These are phyloP conservation scores for Phycomyces nitens DNA, from an alignment of 192 early-diverging fungal genomes.

Conservation along the genomic window DNA sequence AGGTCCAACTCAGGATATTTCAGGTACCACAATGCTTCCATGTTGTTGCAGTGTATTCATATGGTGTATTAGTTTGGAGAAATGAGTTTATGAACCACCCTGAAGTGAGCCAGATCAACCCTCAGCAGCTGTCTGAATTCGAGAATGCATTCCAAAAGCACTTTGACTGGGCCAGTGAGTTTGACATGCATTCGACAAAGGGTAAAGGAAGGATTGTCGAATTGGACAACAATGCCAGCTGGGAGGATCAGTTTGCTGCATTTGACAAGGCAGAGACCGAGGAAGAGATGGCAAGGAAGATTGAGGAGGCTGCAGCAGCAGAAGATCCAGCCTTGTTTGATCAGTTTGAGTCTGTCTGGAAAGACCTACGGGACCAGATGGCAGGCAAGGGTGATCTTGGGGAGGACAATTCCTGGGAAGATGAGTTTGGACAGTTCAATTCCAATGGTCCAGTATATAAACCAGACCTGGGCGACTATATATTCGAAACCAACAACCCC, in stretches of 20 bases:
- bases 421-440: slow-evolving; percentile 47
- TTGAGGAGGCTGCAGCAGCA: slow-evolving; percentile 36
- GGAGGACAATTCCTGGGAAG: slow-evolving; percentile 41
- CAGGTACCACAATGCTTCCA: slow-evolving; percentile 4
- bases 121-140: slow-evolving; percentile 47
- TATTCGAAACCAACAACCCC: slow-evolving; percentile 79
- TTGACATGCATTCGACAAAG: slow-evolving; percentile 58
- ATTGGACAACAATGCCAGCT: slow-evolving; percentile 41
- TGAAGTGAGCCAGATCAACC: slow-evolving; percentile 24
- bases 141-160: slow-evolving; percentile 57
- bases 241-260: slow-evolving; percentile 61
- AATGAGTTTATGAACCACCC: slow-evolving; percentile 50
- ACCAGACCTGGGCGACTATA: slow-evolving; percentile 72
- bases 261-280: slow-evolving; percentile 30
- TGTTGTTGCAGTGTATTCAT: no score
- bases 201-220: slow-evolving; percentile 45
- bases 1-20: slow-evolving; percentile 10
- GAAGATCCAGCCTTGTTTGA: slow-evolving; percentile 37
- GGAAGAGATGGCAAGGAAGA: slow-evolving; percentile 38
- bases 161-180: slow-evolving; percentile 78
- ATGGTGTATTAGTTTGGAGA: slow-evolving; percentile 41
- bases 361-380: slow-evolving; percentile 39
- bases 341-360: slow-evolving; percentile 51
- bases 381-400: not conserved
- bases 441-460: slow-evolving; percentile 41